These are phyloP conservation scores for Alliaria petiolata DNA, from an alignment of 345 rosid genomes.

Conservation along the genomic window DNA sequence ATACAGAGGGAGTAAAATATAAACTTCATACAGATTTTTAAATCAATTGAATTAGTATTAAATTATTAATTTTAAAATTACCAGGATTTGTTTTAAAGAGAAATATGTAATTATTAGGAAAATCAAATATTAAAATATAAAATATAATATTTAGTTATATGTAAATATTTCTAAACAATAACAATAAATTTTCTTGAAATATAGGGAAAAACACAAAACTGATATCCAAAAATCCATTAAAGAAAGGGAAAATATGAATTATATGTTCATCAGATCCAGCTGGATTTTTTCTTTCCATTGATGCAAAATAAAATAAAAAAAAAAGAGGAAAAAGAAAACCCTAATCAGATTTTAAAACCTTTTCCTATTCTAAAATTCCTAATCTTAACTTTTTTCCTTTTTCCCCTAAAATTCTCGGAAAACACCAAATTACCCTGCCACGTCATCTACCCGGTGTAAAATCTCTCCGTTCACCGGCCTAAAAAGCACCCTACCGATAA, in stretches of 20 bases:
- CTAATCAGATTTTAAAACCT: slow-evolving; percentile 15
- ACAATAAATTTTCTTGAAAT: neutral
- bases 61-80: no score
- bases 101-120: neutral
- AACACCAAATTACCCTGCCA: neutral
- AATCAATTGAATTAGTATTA: no score
- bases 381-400: neutral
- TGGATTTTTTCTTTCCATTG: neutral
- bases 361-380: slow-evolving; percentile 6
- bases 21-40: no score
- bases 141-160: no score
- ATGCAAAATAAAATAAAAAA: neutral
- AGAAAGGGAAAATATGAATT: slow-evolving; percentile 9
- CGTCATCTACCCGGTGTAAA: slow-evolving; percentile 5
- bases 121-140: no score
- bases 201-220: neutral
- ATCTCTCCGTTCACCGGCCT: slow-evolving; percentile 12
- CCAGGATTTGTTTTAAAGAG: no score
- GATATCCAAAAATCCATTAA: neutral
- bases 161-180: neutral
- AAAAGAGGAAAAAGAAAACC: neutral
- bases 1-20: no score
- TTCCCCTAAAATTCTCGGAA: neutral
- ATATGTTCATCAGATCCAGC: slow-evolving; percentile 24
- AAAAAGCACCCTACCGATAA: neutral